Evolutionary conservation across 208 protist species (phyloP).

Genomic region (Leishmania aethiopica): DNA sequence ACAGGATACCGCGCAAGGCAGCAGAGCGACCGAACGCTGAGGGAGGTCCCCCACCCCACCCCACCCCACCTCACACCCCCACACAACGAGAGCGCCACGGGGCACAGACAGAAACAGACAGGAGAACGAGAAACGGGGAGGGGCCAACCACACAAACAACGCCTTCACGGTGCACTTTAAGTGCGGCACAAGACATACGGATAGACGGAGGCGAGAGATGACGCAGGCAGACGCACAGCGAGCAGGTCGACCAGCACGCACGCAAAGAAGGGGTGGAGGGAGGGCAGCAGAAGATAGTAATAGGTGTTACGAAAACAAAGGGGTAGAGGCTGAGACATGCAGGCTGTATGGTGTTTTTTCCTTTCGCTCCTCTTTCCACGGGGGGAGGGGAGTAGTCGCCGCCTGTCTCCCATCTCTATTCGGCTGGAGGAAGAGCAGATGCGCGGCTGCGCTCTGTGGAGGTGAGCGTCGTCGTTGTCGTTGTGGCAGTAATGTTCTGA

Average conservation of each 20-base stretch:
- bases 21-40: background rate
- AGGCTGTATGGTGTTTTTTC: background rate
- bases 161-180: background rate
- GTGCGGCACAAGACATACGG: background rate
- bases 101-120: background rate
- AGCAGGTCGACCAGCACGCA: background rate
- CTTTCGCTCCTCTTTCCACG: background rate
- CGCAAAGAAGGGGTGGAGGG: background rate
- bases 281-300: background rate
- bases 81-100: background rate
- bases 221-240: background rate
- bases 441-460: background rate
- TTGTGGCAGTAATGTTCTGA: background rate
- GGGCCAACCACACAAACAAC: background rate
- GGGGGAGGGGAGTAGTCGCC: background rate
- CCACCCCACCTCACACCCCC: background rate
- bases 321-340: background rate
- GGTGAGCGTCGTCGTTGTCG: background rate
- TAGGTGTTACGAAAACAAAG: background rate
- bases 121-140: background rate
- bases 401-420: too few species aligned
- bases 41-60: background rate
- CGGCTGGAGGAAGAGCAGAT: background rate
- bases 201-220: background rate
- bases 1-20: background rate